These are phyloP conservation scores for Elaeagnus macrophylla DNA, from an alignment of 306 rosid genomes.

Conservation along the genomic window DNA sequence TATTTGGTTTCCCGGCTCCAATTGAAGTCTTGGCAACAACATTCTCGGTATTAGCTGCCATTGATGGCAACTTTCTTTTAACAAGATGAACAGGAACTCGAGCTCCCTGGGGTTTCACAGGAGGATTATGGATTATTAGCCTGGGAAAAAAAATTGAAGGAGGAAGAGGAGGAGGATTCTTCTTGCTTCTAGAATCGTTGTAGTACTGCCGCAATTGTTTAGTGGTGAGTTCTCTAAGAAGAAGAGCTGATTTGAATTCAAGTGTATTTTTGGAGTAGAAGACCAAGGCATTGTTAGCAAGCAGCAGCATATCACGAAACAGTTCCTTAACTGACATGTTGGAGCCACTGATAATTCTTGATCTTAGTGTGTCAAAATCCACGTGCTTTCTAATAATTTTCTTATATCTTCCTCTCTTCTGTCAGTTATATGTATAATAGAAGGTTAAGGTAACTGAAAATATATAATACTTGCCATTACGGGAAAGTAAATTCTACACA, in stretches of 20 bases:
- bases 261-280: constrained; percentile 67
- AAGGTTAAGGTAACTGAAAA: constrained; percentile 1
- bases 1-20: constrained; percentile 27
- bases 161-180: too few relatives aligned
- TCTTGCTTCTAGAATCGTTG: constrained; percentile 20
- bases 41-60: constrained; percentile 17
- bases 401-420: constrained; percentile 85
- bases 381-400: constrained; percentile 56
- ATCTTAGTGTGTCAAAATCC: constrained; percentile 72
- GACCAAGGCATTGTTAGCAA: constrained; percentile 58
- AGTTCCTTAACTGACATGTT: constrained; percentile 50
- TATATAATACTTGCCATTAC: constrained; percentile 1
- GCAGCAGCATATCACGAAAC: constrained; percentile 58
- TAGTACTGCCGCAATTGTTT: constrained; percentile 32
- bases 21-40: constrained; percentile 25
- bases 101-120: constrained; percentile 41
- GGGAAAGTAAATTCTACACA: too few relatives aligned
- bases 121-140: constrained; percentile 19
- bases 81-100: constrained; percentile 19
- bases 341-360: constrained; percentile 41
- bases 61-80: constrained; percentile 26
- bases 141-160: constrained; percentile 10
- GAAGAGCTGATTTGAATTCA: constrained; percentile 52
- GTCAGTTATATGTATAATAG: constrained; percentile 1
- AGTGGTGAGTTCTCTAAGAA: constrained; percentile 44